A percentile compares a stretch with the other conserved stretches of the same genome.
Evolutionary conservation across 2,329 filamentous ascomycete genomes (phyloP).

Genomic region (Fusarium oligoseptatum): DNA sequence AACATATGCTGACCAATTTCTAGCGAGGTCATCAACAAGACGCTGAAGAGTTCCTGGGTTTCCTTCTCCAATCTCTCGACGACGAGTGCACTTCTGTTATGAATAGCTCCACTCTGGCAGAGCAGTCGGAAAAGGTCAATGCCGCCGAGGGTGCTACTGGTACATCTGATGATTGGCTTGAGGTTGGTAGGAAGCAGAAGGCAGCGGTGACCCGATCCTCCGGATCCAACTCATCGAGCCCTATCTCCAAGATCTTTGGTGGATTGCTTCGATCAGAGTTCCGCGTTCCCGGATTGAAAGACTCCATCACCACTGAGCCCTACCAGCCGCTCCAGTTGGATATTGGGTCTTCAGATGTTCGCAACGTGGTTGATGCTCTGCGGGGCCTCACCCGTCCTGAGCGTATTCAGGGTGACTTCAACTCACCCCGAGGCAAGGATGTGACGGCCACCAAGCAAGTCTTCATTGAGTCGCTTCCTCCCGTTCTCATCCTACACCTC

Average conservation of each 20-base stretch:
- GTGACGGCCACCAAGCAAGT: constrained; percentile 91
- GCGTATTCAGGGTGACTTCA: constrained; percentile 86
- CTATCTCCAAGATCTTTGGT: constrained; percentile 94
- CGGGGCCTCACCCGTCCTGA: constrained; percentile 87
- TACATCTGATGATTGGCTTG: constrained; percentile 77
- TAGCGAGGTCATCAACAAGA: constrained; percentile 96
- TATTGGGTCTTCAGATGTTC: constrained; percentile 87
- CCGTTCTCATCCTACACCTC: constrained; percentile 92
- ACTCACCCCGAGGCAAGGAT: constrained; percentile 80
- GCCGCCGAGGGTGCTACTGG: constrained; percentile 48
- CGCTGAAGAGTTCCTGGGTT: constrained; percentile 95
- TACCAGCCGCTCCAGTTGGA: constrained; percentile 96
- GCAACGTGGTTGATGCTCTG: constrained; percentile 92
- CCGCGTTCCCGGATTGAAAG: constrained; percentile 85
- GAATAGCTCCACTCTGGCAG: constrained; percentile 50
- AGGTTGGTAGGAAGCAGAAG: constrained; percentile 94
- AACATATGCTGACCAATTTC: constrained; percentile 29
- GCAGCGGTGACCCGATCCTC: constrained; percentile 88
- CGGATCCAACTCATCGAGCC: constrained; percentile 80
- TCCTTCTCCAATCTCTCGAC: constrained; percentile 90
- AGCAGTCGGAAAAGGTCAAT: constrained; percentile 48
- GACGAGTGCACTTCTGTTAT: constrained; percentile 90
- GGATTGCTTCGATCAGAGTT: constrained; percentile 92
- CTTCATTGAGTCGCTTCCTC: constrained; percentile 91
- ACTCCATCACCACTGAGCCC: constrained; percentile 91